Evolutionary conservation across 2,329 filamentous ascomycete genomes (phyloP).

Genomic region (Ascochyta pisi): DNA sequence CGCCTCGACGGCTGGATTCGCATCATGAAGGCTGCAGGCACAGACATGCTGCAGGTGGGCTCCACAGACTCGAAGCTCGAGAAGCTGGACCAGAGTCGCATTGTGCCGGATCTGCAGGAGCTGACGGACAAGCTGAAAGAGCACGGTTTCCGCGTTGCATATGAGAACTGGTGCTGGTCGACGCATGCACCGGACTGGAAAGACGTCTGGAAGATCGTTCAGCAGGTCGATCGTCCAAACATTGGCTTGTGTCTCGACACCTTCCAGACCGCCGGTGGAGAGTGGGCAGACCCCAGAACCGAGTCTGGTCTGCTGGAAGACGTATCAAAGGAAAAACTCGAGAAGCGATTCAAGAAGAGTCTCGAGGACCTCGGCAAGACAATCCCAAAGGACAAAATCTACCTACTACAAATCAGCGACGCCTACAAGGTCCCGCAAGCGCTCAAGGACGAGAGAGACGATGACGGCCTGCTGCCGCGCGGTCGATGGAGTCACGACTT

Average conservation of each 20-base stretch:
- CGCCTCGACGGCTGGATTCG: slow-evolving; percentile 71
- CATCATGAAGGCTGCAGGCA: slow-evolving; percentile 74
- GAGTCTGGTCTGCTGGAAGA: slow-evolving; percentile 64
- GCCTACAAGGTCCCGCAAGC: slow-evolving; percentile 70
- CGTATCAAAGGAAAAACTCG: slow-evolving; percentile 55
- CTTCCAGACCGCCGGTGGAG: slow-evolving; percentile 75
- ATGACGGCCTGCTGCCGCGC: slow-evolving; percentile 64
- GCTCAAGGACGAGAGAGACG: slow-evolving; percentile 57
- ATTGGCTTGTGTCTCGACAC: slow-evolving; percentile 79
- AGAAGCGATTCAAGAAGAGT: slow-evolving; percentile 60
- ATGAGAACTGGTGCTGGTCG: slow-evolving; percentile 86
- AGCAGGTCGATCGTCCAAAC: slow-evolving; percentile 67
- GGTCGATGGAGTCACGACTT: slow-evolving; percentile 75
- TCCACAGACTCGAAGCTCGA: slow-evolving; percentile 67
- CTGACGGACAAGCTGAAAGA: slow-evolving; percentile 62
- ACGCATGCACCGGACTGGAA: slow-evolving; percentile 73
- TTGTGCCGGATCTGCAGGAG: slow-evolving; percentile 68
- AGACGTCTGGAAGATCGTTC: slow-evolving; percentile 72
- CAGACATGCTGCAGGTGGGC: slow-evolving; percentile 71
- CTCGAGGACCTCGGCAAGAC: slow-evolving; percentile 63
- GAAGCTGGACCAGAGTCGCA: slow-evolving; percentile 60
- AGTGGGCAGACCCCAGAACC: slow-evolving; percentile 76
- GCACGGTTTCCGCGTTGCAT: slow-evolving; percentile 68
- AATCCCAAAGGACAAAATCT: slow-evolving; percentile 74
- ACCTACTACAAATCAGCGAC: slow-evolving; percentile 76